Evolutionary conservation across 2,329 filamentous ascomycete species (phyloP), one percentile per base, ranked within the genome.

Genomic region (Aspergillus sp.): DNA sequence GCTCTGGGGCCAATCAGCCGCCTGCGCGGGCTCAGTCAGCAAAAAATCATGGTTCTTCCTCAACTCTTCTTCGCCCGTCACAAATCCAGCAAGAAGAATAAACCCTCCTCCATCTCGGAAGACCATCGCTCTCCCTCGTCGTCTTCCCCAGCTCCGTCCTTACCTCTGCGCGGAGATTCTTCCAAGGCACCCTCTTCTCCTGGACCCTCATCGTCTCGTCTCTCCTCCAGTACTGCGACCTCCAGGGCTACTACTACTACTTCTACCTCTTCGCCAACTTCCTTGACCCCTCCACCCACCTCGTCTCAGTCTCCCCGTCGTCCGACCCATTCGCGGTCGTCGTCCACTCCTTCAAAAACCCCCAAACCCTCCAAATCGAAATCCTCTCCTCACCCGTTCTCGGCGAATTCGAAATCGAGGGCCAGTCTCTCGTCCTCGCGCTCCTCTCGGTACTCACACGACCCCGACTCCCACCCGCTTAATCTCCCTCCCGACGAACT

Each of bases 401-500:
- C 50, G 40, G 40, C 45, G 10, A 45, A 40, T 3, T 20, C 50
- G 5, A 19, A 17, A 42, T 19, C 40, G 30, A 52, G 46, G 35
- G 38, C 51, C 54, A 50, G 45, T 49, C 55, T 32, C 55, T 48
- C 43, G 49, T 45, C 50, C 58, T 36, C 17, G 61, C 53, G 50
- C 16, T 48, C 52, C 33, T 50, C 49, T 36, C 69, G 71, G 55
- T 65, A 65, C 54, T 64, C 68, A 16, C 63, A 65, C 64, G 69
- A 70, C 56, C 79, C 79, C 58, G 83, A 93, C 69, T 87, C 85
- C 2, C 92, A 96, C 72, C 93, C 93, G 36, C 82, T 96, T 48
- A 96, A 96, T 67, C 83, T 95, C 19, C 90, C 88, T 2, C 91
- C 91, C 44, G 91, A 96, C 76, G 87, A 96, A 80, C 83, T 90